A percentile compares a stretch with the other conserved stretches of the same genome.
Evolutionary conservation across 345 rosid genomes (phyloP).

Genomic region (Erucastrum elatum): DNA sequence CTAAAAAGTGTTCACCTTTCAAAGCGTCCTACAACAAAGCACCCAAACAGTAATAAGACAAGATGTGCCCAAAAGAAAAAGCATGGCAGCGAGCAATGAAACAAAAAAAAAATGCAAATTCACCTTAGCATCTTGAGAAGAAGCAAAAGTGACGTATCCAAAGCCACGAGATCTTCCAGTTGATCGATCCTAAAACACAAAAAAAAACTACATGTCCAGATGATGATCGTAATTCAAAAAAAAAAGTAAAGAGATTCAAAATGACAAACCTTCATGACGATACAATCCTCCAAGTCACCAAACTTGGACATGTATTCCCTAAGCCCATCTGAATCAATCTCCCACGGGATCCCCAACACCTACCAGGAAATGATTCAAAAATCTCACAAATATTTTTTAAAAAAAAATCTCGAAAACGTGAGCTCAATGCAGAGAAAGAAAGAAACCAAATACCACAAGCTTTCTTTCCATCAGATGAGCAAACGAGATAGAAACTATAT

Average conservation of each 20-base stretch:
- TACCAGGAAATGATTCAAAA: neutral
- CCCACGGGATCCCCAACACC: slow-evolving; percentile 99
- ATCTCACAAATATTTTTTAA: neutral
- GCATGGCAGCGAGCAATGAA: neutral
- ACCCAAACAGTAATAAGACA: slow-evolving; percentile 3
- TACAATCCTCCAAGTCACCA: slow-evolving; percentile 95
- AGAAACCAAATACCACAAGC: slow-evolving; percentile 65
- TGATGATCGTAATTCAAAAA: neutral
- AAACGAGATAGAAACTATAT: neutral
- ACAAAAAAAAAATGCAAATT: neutral
- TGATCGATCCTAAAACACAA: slow-evolving; percentile 66
- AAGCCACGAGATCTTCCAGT: slow-evolving; percentile 98
- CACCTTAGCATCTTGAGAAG: slow-evolving; percentile 84
- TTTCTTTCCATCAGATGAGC: slow-evolving; percentile 59
- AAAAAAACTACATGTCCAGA: slow-evolving; percentile 2
- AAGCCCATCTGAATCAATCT: slow-evolving; percentile 87
- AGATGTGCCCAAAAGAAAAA: neutral
- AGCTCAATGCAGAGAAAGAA: neutral
- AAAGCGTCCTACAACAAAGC: slow-evolving; percentile 55
- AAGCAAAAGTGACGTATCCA: slow-evolving; percentile 87
- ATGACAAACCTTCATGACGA: slow-evolving; percentile 82
- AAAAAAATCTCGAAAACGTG: neutral
- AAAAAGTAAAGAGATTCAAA: neutral
- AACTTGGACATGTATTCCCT: slow-evolving; percentile 87
- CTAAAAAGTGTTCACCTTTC: slow-evolving; percentile 78